Conservation (phyloP, 2,329 filamentous ascomycete species). For the Lecanoromycetidae sp. region DNA sequence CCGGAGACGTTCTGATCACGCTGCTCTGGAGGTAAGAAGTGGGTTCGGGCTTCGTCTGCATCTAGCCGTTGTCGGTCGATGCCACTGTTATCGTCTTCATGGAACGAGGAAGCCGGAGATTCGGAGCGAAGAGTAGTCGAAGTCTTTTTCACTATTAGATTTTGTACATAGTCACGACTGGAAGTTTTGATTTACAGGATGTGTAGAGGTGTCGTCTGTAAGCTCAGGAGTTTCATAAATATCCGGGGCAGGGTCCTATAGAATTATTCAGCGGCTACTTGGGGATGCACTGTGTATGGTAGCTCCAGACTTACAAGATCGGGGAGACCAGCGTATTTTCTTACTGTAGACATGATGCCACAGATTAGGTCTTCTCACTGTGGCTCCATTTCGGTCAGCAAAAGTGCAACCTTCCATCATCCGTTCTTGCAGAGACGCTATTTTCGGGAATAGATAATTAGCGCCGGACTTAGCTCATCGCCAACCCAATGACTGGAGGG, state of each 20-base stretch:
- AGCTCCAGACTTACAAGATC: constrained; percentile 51
- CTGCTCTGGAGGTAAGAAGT: constrained; percentile 68
- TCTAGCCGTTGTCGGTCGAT: constrained; percentile 69
- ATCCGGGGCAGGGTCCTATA: constrained; percentile 77
- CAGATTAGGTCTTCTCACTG: neutral
- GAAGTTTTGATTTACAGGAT: constrained; percentile 47
- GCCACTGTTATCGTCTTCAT: constrained; percentile 46
- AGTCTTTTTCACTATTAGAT: constrained; percentile 30
- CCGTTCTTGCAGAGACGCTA: neutral
- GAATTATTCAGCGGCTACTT: neutral
- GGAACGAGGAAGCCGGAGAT: constrained; percentile 43
- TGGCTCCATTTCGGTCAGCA: too few species aligned
- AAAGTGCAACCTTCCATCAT: neutral
- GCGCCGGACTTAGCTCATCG: neutral
- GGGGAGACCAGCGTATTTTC: constrained; percentile 67
- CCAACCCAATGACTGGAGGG: too few species aligned
- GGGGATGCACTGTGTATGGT: neutral
- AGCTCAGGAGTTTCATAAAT: constrained; percentile 94
- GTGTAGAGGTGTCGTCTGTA: constrained; percentile 77
- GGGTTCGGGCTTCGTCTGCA: constrained; percentile 64
- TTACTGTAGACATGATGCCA: constrained; percentile 9
- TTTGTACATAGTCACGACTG: neutral
- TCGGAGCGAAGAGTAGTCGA: constrained; percentile 42
- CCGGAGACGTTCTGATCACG: constrained; percentile 79
- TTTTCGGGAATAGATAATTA: constrained; percentile 5